Base-by-base conservation (phyloP, 345 rosid species). In the Angophora floribunda region DNA sequence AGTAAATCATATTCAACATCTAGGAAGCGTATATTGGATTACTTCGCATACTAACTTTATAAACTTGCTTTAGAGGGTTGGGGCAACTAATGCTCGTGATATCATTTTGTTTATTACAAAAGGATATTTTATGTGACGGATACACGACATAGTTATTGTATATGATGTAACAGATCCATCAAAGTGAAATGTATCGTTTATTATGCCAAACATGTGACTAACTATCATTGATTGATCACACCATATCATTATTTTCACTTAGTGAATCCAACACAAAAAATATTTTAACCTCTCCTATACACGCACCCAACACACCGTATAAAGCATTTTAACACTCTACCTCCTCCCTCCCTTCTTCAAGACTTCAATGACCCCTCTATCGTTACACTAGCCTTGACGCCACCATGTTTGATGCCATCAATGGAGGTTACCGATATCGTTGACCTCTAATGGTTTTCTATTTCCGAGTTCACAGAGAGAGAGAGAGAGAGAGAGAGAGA, bases 201-300 rank as follows among this genome's bases (percentile, higher is more conserved):
- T 75, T 9, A 13, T 70, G 82, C 14, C 22, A 36, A 13, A 6
- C 7, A 63, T 6, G 4, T 4, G 0, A 14, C 0, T 0, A n/a
- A 63, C 15, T 6, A n/a, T 63, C 3, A 63, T 63, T n/a, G 41
- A 7, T 63, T 5, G 4, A 1, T 63, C 7, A 63, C 41, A 63
- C 5, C 17, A n/a, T 63, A n/a, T 63, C 36, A 63, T 63, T 19
- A 14, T 36, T 13, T 7, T 26, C 32, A 26, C 15, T 7, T 59
- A 2, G 2, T n/a, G 19, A n/a, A 63, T 63, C 8, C 5, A 63
- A n/a, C 19, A 63, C 9, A 63, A 13, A n/a, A 63, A 6, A 0
- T n/a, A 13, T 63, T n/a, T n/a, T 63, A 63, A n/a, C 30, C 75
- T 63, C 3, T 63, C 2, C 41, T 32, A 13, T 16, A 13, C 75